These are phyloP conservation scores for Penicillium corylophilum DNA, from an alignment of 2,329 filamentous ascomycete genomes.

Conservation along the genomic window DNA sequence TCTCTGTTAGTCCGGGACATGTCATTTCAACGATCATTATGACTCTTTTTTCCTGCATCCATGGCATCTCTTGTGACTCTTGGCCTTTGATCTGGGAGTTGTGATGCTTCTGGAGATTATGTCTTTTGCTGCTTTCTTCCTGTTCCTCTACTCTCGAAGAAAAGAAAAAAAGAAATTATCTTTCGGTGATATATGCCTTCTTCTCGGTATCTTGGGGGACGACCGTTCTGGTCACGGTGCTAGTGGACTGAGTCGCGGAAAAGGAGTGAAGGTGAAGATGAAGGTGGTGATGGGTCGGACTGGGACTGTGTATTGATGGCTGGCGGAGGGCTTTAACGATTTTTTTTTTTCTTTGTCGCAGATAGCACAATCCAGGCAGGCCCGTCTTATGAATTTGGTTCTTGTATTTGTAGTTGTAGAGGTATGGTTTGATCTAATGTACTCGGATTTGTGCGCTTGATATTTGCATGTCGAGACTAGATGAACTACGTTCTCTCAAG, in stretches of 20 bases:
- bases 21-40: constrained; percentile 41
- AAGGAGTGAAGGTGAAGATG: not conserved
- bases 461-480: too few species aligned
- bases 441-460: not conserved
- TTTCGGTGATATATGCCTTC: not conserved
- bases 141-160: not conserved
- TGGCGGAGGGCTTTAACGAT: constrained; percentile 13
- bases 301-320: not conserved
- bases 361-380: constrained; percentile 28
- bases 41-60: constrained; percentile 35
- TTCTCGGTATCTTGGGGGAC: not conserved
- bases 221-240: not conserved
- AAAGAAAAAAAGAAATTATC: not conserved
- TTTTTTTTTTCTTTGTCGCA: constrained; percentile 18
- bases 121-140: constrained; percentile 9
- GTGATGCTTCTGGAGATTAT: constrained; percentile 35
- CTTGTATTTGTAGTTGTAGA: not conserved
- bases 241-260: constrained; percentile 1
- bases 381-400: constrained; percentile 9
- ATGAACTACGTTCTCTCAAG: too few species aligned
- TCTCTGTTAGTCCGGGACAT: constrained; percentile 30
- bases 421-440: not conserved
- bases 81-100: not conserved
- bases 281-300: not conserved
- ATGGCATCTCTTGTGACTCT: constrained; percentile 35